These are phyloP conservation scores for Lasiosphaeria ovina DNA, from an alignment of 495 filamentous ascomycete species.

Conservation along the genomic window DNA sequence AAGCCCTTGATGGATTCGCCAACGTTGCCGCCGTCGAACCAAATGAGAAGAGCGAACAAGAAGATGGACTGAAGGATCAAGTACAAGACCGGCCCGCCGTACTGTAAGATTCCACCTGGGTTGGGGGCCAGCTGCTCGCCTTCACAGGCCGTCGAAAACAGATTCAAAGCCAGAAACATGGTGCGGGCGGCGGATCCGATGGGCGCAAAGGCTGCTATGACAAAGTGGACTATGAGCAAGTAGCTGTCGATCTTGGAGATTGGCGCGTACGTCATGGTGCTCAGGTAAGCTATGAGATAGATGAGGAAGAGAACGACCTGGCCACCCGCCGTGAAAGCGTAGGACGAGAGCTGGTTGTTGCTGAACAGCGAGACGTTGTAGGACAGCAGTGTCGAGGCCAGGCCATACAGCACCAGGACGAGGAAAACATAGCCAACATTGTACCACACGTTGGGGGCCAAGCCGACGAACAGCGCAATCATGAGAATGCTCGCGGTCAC, in stretches of 20 bases:
- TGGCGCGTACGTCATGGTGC: conserved; percentile 64
- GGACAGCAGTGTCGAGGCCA: conserved; percentile 65
- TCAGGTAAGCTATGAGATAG: conserved; percentile 73
- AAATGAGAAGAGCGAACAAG: conserved; percentile 66
- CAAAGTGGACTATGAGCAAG: conserved; percentile 64
- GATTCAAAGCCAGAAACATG: conserved; percentile 71
- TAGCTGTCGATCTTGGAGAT: conserved; percentile 57
- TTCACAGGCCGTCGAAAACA: conserved; percentile 71
- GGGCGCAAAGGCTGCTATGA: conserved; percentile 65
- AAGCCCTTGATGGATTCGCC: conserved; percentile 47
- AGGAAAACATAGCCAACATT: conserved; percentile 72
- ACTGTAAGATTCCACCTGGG: conserved; percentile 67
- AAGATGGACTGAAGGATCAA: conserved; percentile 65
- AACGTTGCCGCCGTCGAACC: conserved; percentile 65
- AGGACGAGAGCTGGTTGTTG: conserved; percentile 40
- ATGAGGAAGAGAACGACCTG: conserved; percentile 73
- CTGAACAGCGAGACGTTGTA: conserved; percentile 71
- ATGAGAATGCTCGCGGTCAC: conserved; percentile 61
- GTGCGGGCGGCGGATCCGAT: conserved; percentile 65
- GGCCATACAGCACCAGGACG: conserved; percentile 71
- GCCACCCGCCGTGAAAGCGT: conserved; percentile 62
- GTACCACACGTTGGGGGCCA: conserved; percentile 62
- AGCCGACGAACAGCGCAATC: conserved; percentile 54
- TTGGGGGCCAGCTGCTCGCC: conserved; percentile 60
- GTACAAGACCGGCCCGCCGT: conserved; percentile 77